Conservation (phyloP, 208 protist genomes). For the Porcisia hertigi region DNA sequence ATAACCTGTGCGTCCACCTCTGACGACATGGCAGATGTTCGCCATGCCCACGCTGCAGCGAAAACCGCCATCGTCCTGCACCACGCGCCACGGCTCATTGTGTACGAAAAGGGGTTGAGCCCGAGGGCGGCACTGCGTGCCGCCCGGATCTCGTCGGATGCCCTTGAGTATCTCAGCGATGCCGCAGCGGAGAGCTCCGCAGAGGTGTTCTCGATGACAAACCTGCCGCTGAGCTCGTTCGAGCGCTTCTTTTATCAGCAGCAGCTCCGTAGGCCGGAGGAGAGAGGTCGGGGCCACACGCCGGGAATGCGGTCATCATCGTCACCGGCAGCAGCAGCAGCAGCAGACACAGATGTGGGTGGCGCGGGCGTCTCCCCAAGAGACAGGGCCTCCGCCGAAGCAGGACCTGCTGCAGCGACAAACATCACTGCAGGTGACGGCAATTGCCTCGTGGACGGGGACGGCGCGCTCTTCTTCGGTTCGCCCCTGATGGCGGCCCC, state of each 20-base stretch:
- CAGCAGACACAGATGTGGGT: background rate
- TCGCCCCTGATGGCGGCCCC: slow-evolving; percentile 13
- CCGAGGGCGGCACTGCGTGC: slow-evolving; percentile 21
- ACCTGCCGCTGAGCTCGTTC: slow-evolving; percentile 39
- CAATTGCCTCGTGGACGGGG: slow-evolving; percentile 8
- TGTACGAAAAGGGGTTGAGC: slow-evolving; percentile 33
- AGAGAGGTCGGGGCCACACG: background rate
- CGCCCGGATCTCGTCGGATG: slow-evolving; percentile 28
- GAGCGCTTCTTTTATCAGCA: slow-evolving; percentile 64
- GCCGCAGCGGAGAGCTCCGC: slow-evolving; percentile 37
- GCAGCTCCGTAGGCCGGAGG: slow-evolving; percentile 31
- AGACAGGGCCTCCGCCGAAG: no score
- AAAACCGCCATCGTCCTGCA: slow-evolving; percentile 49
- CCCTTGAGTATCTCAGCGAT: slow-evolving; percentile 25
- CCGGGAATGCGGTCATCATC: background rate
- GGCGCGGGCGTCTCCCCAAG: background rate
- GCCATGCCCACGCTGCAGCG: slow-evolving; percentile 9
- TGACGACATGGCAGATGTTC: slow-evolving; percentile 28
- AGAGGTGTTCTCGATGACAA: slow-evolving; percentile 37
- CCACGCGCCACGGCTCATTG: slow-evolving; percentile 56
- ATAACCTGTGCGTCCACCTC: slow-evolving; percentile 8
- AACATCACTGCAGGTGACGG: background rate
- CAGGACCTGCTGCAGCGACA: background rate
- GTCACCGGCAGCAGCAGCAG: background rate
- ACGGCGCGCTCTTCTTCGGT: slow-evolving; percentile 22